Conservation (phyloP, 2,329 filamentous ascomycete species). For the Plenodomus biglobosus region DNA sequence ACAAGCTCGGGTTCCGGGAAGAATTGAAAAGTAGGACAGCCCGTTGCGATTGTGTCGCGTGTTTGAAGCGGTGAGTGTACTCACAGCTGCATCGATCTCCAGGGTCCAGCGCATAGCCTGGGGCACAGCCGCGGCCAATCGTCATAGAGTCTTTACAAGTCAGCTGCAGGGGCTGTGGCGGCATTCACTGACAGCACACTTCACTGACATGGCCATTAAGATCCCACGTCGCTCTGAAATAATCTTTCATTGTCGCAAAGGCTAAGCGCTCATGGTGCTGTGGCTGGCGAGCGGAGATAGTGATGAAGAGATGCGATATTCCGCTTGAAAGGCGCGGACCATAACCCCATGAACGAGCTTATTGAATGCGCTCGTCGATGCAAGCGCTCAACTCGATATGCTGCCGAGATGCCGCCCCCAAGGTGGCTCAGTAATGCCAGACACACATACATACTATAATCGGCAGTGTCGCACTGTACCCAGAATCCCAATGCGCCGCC, state of each 20-base stretch:
- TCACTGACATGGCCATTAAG: not conserved
- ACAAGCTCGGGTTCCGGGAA: not conserved
- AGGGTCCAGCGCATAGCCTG: constrained; percentile 31
- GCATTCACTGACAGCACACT: not conserved
- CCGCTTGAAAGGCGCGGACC: constrained; percentile 1
- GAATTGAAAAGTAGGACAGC: constrained; percentile 3
- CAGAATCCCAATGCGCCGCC: constrained; percentile 10
- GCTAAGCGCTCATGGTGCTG: constrained; percentile 6
- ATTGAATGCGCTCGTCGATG: not conserved
- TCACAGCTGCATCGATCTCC: constrained; percentile 13
- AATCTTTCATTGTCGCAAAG: not conserved
- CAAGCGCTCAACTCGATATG: not conserved
- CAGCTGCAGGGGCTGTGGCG: not conserved
- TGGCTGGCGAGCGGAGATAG: not conserved
- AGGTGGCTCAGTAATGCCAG: not conserved
- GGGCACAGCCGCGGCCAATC: constrained; percentile 23
- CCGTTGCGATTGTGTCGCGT: constrained; percentile 16
- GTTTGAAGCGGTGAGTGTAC: constrained; percentile 29
- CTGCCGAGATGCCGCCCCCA: not conserved
- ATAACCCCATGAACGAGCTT: constrained; percentile 7
- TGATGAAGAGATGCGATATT: not conserved
- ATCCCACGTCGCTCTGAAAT: not conserved
- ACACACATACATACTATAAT: not conserved
- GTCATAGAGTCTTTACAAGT: constrained; percentile 17
- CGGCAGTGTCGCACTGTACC: not conserved